These are phyloP conservation scores for Hepatocystis sp. DNA, from an alignment of 169 alveolate genomes.

Conservation along the genomic window DNA sequence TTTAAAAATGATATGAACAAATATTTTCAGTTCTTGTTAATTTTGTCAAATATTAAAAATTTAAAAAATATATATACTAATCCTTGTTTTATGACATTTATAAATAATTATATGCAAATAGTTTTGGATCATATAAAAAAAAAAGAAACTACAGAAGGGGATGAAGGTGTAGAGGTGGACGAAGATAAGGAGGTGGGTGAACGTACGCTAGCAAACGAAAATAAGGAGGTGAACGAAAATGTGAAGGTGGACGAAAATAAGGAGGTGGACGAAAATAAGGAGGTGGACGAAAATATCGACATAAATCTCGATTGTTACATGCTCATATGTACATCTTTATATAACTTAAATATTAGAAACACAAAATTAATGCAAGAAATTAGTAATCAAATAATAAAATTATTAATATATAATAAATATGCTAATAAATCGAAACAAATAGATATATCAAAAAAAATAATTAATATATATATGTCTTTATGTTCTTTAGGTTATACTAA, in stretches of 20 bases:
- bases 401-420: background rate
- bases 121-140: slow-evolving; percentile 6
- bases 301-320: slow-evolving; percentile 14
- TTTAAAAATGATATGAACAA: slow-evolving; percentile 20
- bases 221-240: background rate
- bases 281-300: background rate
- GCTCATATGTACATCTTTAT: slow-evolving; percentile 25
- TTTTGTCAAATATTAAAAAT: slow-evolving; percentile 36
- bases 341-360: slow-evolving; percentile 25
- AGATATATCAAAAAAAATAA: slow-evolving; percentile 37
- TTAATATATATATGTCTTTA: slow-evolving; percentile 51
- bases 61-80: background rate
- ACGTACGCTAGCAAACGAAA: background rate
- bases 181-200: background rate
- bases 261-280: background rate
- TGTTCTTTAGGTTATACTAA: slow-evolving; percentile 30
- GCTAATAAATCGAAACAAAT: background rate
- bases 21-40: slow-evolving; percentile 41
- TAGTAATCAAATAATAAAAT: slow-evolving; percentile 17
- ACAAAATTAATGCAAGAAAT: slow-evolving; percentile 11
- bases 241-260: slow-evolving; percentile 1
- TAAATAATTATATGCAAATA: slow-evolving; percentile 22
- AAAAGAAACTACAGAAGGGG: background rate
- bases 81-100: slow-evolving; percentile 17
- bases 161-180: background rate